Evolutionary conservation across 352 stramenopile species (phyloP), one percentile per base, ranked within the genome.

Genomic region (Aphanomyces cochlioides): DNA sequence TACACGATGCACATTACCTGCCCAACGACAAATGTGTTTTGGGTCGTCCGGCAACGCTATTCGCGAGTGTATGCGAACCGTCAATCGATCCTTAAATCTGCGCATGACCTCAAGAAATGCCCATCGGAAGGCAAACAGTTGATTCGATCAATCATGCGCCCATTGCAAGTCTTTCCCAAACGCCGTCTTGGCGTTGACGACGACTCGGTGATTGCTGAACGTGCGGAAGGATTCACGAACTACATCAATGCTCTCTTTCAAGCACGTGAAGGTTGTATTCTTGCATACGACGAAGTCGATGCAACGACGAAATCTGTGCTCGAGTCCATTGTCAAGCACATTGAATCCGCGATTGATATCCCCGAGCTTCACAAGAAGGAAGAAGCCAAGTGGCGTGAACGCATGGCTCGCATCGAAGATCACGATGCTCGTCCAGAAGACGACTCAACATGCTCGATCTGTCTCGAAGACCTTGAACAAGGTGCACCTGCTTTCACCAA

Each of bases 1-100:
- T 70, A 70, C 48, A 64, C 39, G 6, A 61, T 70, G 48, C 43
- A 64, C 5, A 70, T 70, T 4, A 43, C n/a, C 6, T 70, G 36
- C 10, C 63, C 63, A 45, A 53, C 63, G 47, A 61, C 64, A 19
- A 70, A 70, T 34, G 54, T 64, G 36, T 47, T 64, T 7, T 70
- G 64, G 64, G 48, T 70, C 21, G 45, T 70, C 2, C 48, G 54
- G 0, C 64, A 64, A 19, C 64, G 64, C 2, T 70, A 48, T 34
- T 70, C 64, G 13, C 19, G 12, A 17, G 10, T 70, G 5, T 54
- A 54, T 28, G 43, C 21, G 17, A 21, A 47, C n/a, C 64, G 64
- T 50, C 17, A 60, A 39, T 12, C 7, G 3, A 41, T 70, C 37
- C 40, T 70, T 19, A 58, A 60, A 19, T n/a, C 28, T 5, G 38